These are phyloP conservation scores for Fraxinus americana DNA, from an alignment of 257 asterid genomes.

Conservation along the genomic window DNA sequence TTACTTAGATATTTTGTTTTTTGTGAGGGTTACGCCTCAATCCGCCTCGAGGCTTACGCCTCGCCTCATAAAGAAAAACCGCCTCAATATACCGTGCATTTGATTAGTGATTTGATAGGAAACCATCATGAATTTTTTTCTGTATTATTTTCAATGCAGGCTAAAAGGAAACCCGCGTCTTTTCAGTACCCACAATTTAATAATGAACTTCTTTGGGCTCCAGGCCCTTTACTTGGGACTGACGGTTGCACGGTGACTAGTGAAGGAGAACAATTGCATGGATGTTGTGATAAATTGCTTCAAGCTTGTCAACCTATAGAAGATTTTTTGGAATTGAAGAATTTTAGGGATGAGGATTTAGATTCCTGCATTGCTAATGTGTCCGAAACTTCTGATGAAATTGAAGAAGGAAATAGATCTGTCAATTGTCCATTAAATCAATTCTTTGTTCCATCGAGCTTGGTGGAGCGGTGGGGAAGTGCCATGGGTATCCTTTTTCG, in stretches of 20 bases:
- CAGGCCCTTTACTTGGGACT: conserved; percentile 54
- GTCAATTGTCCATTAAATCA: conserved; percentile 30
- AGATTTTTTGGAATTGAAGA: conserved; percentile 62
- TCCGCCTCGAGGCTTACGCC: too few species aligned
- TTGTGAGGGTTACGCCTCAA: too few species aligned
- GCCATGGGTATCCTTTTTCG: conserved; percentile 88
- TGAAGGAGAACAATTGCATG: conserved; percentile 41
- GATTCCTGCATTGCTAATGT: conserved; percentile 28
- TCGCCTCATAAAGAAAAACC: too few species aligned
- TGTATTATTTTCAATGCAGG: conserved; percentile 50
- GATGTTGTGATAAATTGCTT: conserved; percentile 45
- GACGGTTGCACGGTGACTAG: conserved; percentile 37
- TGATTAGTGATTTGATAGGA: conserved; percentile 4
- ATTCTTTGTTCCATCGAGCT: conserved; percentile 67
- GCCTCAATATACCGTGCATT: conserved; percentile 16
- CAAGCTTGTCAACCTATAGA: conserved; percentile 64
- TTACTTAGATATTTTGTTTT: too few species aligned
- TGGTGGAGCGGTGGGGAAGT: conserved; percentile 88
- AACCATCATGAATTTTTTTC: conserved; percentile 15
- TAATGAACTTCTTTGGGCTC: conserved; percentile 56
- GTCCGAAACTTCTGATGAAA: conserved; percentile 37
- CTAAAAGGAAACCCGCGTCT: conserved; percentile 67
- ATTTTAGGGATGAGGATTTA: conserved; percentile 34
- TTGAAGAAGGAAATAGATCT: conserved; percentile 39
- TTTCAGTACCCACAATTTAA: conserved; percentile 55